Base-by-base conservation (phyloP, 495 filamentous ascomycete genomes). In the Daldinia vernicosa region DNA sequence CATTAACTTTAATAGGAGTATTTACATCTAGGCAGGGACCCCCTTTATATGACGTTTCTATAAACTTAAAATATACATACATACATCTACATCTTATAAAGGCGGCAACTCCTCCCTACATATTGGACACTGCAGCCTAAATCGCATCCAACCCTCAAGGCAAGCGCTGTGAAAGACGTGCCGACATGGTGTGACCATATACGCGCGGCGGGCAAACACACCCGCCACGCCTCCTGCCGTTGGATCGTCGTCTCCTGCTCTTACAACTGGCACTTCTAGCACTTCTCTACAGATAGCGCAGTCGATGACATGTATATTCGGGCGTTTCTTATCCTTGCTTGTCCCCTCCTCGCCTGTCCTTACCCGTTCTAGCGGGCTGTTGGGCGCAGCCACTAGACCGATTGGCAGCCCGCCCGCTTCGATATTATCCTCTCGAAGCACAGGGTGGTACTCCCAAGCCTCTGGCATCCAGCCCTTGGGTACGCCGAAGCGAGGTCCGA, bases 101-200 rank as follows among this genome's bases (percentile, higher is more conserved):
- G 94, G 92, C 60, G 93, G 93, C 70, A 97, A 80, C 69, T 89
- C 88, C 81, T 98, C 95, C 74, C 95, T 87, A 81, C 95, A 99
- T 71, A 97, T 97, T 6, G 95, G 95, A 84, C 95, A 99, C 80
- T 95, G 92, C 75, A 99, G 78, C 61, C 95, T 82, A 76, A 94
- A 93, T 74, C 90, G 86, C 91, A 98, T 96, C 95, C 95, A 98
- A 37, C 93, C 94, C 79, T 98, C 94, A 74, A 99, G 83, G 77
- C 95, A 99, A 56, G 87, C 83, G 52, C 91, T 96, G 76, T 99
- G 95, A 77, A 98, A 99, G 26, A 97, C 94, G 82, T 99, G 95
- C 60, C 93, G 85, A 77, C 95, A 99, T 35, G 95, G 95, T 59
- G 95, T 99, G 26, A 98, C 93, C 95, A 99, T 99, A 78, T 98